Conservation (phyloP, 2,329 filamentous ascomycete species). For the Exutisphaerella laricina region DNA sequence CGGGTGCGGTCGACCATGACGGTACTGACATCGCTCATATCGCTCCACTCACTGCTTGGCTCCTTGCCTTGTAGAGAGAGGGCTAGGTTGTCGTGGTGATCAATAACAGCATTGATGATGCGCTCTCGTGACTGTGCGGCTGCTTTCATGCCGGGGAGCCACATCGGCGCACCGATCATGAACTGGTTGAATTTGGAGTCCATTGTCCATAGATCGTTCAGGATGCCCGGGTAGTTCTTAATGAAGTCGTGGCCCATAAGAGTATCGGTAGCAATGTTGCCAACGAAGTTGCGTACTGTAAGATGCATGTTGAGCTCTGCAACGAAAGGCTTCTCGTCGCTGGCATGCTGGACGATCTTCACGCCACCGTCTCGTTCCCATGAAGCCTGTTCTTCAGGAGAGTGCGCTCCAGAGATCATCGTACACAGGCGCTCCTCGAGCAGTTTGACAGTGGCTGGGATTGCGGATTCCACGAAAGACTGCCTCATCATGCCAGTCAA, state of each 20-base stretch:
- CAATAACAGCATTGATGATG: neutral
- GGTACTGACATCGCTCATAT: slow-evolving; percentile 1
- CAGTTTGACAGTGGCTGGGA: neutral
- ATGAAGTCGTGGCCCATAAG: neutral
- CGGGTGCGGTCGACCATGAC: slow-evolving; percentile 1
- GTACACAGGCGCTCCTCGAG: neutral
- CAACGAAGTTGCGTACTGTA: neutral
- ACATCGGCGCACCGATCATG: neutral
- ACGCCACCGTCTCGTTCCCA: neutral
- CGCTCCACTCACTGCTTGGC: neutral
- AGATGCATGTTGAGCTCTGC: neutral
- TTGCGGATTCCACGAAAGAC: slow-evolving; percentile 1
- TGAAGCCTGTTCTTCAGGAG: neutral
- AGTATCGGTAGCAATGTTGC: neutral
- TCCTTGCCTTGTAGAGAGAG: neutral
- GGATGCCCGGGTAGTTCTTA: neutral
- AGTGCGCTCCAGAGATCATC: neutral
- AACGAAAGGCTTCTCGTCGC: neutral
- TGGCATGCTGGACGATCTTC: neutral
- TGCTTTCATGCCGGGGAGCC: neutral
- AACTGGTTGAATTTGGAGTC: neutral
- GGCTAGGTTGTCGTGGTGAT: neutral
- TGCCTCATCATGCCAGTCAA: neutral
- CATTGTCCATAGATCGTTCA: neutral
- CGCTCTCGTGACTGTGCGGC: neutral